phyloP scores from a whole-genome alignment of 1,139 yeast species.

The Candida neerlandica region DNA sequence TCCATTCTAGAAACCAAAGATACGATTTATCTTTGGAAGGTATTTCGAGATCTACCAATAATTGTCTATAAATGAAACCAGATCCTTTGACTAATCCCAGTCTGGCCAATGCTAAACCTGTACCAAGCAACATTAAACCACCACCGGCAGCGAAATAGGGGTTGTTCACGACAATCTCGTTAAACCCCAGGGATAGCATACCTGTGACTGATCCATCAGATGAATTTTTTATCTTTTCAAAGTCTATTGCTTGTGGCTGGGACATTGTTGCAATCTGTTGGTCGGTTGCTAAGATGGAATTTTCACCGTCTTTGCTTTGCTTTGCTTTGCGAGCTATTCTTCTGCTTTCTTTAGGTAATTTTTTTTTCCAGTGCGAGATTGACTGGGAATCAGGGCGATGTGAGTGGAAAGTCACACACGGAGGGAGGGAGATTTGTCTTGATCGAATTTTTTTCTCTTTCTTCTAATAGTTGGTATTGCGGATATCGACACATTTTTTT shows the following conservation, averaged over 20 bases:
- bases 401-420: background rate
- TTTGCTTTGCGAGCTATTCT: background rate
- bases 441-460: background rate
- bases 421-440: background rate
- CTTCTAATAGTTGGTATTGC: background rate
- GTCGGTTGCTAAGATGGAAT: background rate
- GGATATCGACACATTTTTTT: conserved; percentile 1
- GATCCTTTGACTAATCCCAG: conserved; percentile 68
- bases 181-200: conserved; percentile 40
- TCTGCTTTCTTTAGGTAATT: background rate
- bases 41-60: conserved; percentile 89
- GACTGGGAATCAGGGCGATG: background rate
- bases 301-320: background rate
- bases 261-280: conserved; percentile 12
- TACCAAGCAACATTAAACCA: conserved; percentile 92
- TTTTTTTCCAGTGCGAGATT: background rate
- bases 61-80: conserved; percentile 71
- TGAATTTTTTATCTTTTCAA: conserved; percentile 36
- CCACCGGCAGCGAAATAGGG: conserved; percentile 98
- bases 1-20: conserved; percentile 95
- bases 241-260: conserved; percentile 27
- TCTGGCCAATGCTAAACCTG: conserved; percentile 77
- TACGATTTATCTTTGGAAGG: conserved; percentile 94
- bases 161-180: conserved; percentile 66
- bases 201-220: conserved; percentile 45